These are phyloP conservation scores for Fusarium nanum DNA, from an alignment of 2,329 filamentous ascomycete species.

Conservation along the genomic window DNA sequence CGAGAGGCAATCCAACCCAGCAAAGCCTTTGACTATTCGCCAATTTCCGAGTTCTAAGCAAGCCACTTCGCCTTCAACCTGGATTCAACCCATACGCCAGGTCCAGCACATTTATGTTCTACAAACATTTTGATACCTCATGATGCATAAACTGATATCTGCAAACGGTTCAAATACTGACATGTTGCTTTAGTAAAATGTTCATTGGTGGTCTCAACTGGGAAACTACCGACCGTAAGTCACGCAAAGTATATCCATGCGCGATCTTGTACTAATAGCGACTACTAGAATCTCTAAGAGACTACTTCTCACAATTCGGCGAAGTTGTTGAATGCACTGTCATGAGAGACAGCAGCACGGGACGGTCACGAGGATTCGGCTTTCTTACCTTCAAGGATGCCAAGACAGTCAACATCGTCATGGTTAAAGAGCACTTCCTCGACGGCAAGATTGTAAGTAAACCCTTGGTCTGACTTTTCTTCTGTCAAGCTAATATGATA, in stretches of 20 bases:
- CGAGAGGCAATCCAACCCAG: neutral
- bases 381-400: constrained; percentile 98
- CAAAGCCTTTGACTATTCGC: constrained; percentile 5
- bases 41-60: constrained; percentile 31
- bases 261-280: constrained; percentile 19
- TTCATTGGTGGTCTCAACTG: constrained; percentile 99
- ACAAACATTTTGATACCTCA: constrained; percentile 15
- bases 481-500: constrained; percentile 34
- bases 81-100: constrained; percentile 28
- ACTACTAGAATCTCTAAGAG: constrained; percentile 85
- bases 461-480: neutral
- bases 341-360: constrained; percentile 96
- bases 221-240: constrained; percentile 98
- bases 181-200: constrained; percentile 81
- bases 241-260: neutral
- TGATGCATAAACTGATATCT: constrained; percentile 10
- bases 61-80: constrained; percentile 37
- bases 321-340: constrained; percentile 98
- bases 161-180: constrained; percentile 31
- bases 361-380: constrained; percentile 93
- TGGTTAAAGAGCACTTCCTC: constrained; percentile 99
- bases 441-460: constrained; percentile 94
- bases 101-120: constrained; percentile 12
- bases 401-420: constrained; percentile 98
- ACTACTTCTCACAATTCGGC: constrained; percentile 98